Evolutionary conservation across 2,329 filamentous ascomycete species (phyloP), one percentile per base, ranked within the genome.

Genomic region (Cercospora citrullina): DNA sequence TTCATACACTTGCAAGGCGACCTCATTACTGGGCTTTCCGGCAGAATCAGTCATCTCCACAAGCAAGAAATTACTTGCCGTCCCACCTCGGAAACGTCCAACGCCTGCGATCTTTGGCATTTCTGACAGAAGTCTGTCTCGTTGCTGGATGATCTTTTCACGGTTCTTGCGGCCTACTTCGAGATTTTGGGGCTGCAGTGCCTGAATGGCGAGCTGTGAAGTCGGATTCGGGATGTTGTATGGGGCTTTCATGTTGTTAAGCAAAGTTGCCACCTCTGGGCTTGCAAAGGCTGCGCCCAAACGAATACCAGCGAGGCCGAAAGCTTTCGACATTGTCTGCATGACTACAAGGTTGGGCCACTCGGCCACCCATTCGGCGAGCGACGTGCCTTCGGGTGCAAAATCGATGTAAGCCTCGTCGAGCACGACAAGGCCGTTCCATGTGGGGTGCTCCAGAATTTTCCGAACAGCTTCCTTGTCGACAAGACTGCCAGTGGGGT

Each of bases 351-450:
- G 85, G 80, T 99, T 99, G 61, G 94, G 94, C 88, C 92, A 96
- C 76, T 97, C 93, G 39, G 87, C 85, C 1, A 96, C 94, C 90
- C 92, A 96, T 80, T 96, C 92, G 28, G 95, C 94, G 28, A 98
- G 86, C 72, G 91, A 96, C 51, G 91, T 86, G 28, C 87, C 89
- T 59, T 91, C 89, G 5, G 89, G 88, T 6, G 94, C 90, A 77
- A 98, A 99, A 81, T 99, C 95, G 75, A 99, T 89, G 81, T 99
- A 99, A 18, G 95, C 95, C 81, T 99, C 95, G 79, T 99, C 95
- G 28, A 98, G 84, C 3, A 97, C 89, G 2, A 99, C 90, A 23
- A 99, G 84, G 63, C 95, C 95, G 80, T 99, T 99, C 94, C 94
- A 99, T 0, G 89, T 92, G 14, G 91, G 90, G 84, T 97, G 93